These are phyloP conservation scores for Mycena chlorophos DNA, from an alignment of 768 basidiomycete species.

Conservation along the genomic window DNA sequence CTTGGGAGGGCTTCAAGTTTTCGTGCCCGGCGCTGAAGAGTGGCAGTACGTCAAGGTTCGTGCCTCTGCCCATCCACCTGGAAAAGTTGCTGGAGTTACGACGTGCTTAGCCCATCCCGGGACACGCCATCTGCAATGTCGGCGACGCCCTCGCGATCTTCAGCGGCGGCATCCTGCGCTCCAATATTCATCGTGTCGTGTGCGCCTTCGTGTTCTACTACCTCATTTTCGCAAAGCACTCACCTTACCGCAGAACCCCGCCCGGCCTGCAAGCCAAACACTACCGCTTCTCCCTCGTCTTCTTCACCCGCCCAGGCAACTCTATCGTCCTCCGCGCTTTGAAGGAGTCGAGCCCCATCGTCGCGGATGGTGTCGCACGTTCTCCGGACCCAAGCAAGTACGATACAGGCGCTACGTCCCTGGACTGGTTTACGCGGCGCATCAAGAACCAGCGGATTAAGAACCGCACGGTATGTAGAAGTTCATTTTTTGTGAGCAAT, in stretches of 20 bases:
- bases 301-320: constrained; percentile 65
- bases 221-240: not conserved
- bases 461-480: no score
- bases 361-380: constrained; percentile 44
- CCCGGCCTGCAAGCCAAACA: constrained; percentile 54
- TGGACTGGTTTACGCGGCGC: no score
- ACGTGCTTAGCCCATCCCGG: constrained; percentile 46
- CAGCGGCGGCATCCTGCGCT: no score
- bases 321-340: constrained; percentile 51
- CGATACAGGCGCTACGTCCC: constrained; percentile 39
- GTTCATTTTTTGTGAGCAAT: no score
- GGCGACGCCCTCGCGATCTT: no score
- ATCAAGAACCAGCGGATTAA: constrained; percentile 47
- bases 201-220: constrained; percentile 28
- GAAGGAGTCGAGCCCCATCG: constrained; percentile 48
- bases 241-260: constrained; percentile 47
- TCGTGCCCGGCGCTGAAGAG: constrained; percentile 56
- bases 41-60: constrained; percentile 72
- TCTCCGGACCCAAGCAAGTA: constrained; percentile 38
- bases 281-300: constrained; percentile 68
- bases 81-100: not conserved
- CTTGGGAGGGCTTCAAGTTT: constrained; percentile 69
- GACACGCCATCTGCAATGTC: constrained; percentile 60
- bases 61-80: constrained; percentile 11
- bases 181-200: constrained; percentile 65